These are phyloP conservation scores for Nakaseomyces nivariensis DNA, from an alignment of 1,139 yeast species.

Conservation along the genomic window DNA sequence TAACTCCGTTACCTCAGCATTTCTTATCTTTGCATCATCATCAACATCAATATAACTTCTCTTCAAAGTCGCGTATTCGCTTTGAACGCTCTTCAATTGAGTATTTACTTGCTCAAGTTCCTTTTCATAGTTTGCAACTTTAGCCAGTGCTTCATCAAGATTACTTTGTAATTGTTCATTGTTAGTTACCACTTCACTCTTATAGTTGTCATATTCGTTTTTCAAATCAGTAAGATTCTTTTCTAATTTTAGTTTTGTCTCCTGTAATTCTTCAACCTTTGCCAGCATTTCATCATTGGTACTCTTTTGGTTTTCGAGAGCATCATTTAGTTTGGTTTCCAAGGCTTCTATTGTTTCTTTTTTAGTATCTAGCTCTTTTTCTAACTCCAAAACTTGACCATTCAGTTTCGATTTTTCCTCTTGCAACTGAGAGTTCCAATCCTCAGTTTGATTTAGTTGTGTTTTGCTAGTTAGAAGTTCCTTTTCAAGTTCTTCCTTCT, in stretches of 20 bases:
- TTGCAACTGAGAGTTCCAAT: neutral
- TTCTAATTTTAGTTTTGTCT: constrained; percentile 7
- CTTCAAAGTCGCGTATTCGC: constrained; percentile 11
- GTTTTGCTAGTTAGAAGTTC: neutral
- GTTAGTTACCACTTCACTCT: constrained; percentile 10
- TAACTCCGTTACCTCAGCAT: constrained; percentile 23
- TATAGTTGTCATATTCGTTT: constrained; percentile 9
- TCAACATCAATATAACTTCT: constrained; percentile 17
- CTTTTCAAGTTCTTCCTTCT: constrained; percentile 4
- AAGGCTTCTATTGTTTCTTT: constrained; percentile 36
- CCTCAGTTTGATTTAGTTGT: constrained; percentile 3
- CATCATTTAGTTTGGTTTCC: constrained; percentile 6
- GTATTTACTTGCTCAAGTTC: neutral
- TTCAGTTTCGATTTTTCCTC: constrained; percentile 5
- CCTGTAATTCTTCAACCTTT: constrained; percentile 8
- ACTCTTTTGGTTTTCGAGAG: constrained; percentile 5
- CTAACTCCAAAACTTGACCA: neutral
- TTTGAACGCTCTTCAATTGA: neutral
- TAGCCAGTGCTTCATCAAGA: constrained; percentile 4
- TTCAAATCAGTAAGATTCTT: constrained; percentile 8
- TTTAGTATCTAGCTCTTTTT: constrained; percentile 3
- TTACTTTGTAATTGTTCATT: constrained; percentile 8
- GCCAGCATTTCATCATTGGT: constrained; percentile 9
- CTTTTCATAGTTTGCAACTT: neutral
- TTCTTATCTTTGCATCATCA: constrained; percentile 22